Evolutionary conservation across 2,329 filamentous ascomycete species (phyloP).

Genomic region (Hypoxylon sp.): DNA sequence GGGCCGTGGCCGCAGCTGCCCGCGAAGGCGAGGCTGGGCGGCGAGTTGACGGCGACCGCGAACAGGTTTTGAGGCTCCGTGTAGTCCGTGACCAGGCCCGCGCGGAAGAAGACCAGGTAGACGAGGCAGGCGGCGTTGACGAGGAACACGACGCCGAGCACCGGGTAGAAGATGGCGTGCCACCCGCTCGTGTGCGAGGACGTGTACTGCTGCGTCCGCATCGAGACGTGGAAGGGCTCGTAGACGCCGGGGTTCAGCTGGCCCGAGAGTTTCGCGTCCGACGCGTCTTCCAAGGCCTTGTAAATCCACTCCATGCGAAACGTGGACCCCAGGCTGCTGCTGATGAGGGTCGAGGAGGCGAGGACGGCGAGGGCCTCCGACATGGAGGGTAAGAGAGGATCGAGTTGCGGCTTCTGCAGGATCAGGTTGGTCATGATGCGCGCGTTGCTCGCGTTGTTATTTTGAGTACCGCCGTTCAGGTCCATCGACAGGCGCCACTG

Average conservation of each 20-base stretch:
- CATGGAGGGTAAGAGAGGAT: slow-evolving; percentile 70
- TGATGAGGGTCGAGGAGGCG: slow-evolving; percentile 73
- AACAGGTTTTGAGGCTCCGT: slow-evolving; percentile 83
- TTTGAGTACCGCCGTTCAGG: slow-evolving; percentile 65
- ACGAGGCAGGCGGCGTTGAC: slow-evolving; percentile 74
- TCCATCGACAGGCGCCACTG: slow-evolving; percentile 68
- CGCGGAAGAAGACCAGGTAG: slow-evolving; percentile 69
- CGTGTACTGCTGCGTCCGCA: slow-evolving; percentile 76
- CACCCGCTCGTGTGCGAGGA: slow-evolving; percentile 71
- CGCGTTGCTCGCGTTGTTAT: slow-evolving; percentile 69
- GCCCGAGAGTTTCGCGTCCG: slow-evolving; percentile 23
- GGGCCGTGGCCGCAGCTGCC: slow-evolving; percentile 48
- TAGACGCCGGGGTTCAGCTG: slow-evolving; percentile 59
- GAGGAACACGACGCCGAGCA: slow-evolving; percentile 73
- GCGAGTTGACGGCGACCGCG: slow-evolving; percentile 72
- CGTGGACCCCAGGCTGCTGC: slow-evolving; percentile 68
- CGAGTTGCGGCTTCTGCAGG: slow-evolving; percentile 56
- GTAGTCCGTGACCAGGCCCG: slow-evolving; percentile 77
- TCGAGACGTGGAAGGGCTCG: slow-evolving; percentile 71
- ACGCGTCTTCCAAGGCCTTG: background rate
- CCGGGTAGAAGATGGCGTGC: slow-evolving; percentile 74
- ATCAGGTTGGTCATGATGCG: slow-evolving; percentile 69
- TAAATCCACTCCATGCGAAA: slow-evolving; percentile 70
- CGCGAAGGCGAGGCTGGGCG: slow-evolving; percentile 42
- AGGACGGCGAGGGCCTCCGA: slow-evolving; percentile 80